A percentile compares a stretch with the other conserved stretches of the same genome.
These are phyloP conservation scores for Skeletonema menzelii DNA, from an alignment of 108 stramenopile species.

Conservation along the genomic window DNA sequence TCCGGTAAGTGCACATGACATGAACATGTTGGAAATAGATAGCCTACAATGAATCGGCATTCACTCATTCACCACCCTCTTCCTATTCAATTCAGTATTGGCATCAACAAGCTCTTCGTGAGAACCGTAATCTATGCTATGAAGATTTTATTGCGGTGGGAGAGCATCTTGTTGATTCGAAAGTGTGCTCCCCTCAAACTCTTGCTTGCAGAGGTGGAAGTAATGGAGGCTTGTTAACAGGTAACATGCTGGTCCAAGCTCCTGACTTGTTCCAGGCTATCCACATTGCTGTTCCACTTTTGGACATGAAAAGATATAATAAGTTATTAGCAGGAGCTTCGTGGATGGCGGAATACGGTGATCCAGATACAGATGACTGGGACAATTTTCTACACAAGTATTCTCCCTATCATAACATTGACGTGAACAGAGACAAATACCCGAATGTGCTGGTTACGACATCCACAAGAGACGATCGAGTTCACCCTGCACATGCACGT, in stretches of 20 bases:
- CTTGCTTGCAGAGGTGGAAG: constrained; percentile 94
- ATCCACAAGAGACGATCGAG: constrained; percentile 91
- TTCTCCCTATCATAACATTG: constrained; percentile 93
- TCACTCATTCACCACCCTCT: no score
- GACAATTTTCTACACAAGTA: constrained; percentile 81
- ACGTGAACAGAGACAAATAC: constrained; percentile 50
- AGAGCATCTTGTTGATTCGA: constrained; percentile 67
- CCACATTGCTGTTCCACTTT: constrained; percentile 93
- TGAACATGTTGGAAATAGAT: no score
- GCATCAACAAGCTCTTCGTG: constrained; percentile 88
- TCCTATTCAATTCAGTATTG: no score
- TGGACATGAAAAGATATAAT: constrained; percentile 80
- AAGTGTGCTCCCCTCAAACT: constrained; percentile 79
- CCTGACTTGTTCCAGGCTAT: constrained; percentile 96
- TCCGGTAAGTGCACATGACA: constrained; percentile 42
- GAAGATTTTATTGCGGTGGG: constrained; percentile 95
- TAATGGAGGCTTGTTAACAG: constrained; percentile 95
- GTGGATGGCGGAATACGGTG: constrained; percentile 98
- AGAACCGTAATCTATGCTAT: constrained; percentile 88
- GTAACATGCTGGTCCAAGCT: constrained; percentile 87
- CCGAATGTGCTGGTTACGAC: constrained; percentile 87
- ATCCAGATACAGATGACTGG: constrained; percentile 95
- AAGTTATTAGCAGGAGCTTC: constrained; percentile 62
- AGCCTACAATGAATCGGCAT: no score
- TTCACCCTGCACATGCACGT: constrained; percentile 92